Evolutionary conservation across 202 grass and related monocot genomes (phyloP), one percentile per base, ranked within the genome.

Genomic region (Dendrocalamus latiflorus): DNA sequence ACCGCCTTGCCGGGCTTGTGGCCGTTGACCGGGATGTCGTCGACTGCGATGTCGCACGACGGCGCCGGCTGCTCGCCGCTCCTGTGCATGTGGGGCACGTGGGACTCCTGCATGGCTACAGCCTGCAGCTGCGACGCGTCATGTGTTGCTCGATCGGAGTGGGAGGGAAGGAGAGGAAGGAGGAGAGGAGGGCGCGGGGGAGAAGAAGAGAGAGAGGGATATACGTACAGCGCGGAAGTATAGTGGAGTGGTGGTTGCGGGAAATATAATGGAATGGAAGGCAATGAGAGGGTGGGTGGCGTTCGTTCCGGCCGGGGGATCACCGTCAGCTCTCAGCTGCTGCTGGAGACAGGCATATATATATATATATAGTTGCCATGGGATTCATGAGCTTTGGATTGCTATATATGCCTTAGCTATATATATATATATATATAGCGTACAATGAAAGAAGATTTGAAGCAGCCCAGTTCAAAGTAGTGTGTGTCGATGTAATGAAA

Each of bases 1-100:
- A 90, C 83, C n/a, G 81, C 88, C 88, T 80, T 87, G 0, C 82
- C 88, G 0, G 80, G 80, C 42, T 74, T 82, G 67, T 78, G 81
- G 20, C 70, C 69, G 25, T 50, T 75, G 9, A 34, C 54, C 3
- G 80, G 34, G 26, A 73, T 62, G 67, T 85, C 85, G 18, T 84
- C 81, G 20, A 61, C 68, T 44, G 82, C 66, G 49, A 78, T 77
- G 49, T 75, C n/a, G n/a, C n/a, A n/a, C n/a, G n/a, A n/a, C n/a
- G n/a, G n/a, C n/a, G n/a, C n/a, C n/a, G n/a, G n/a, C 41, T 84
- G 70, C 9, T 88, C 77, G 24, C 72, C 77, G 71, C 60, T 55
- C 24, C 74, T 36, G 50, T 78, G 48, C 56, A 70, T 28, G 43
- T 84, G 51, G 22, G 17, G 16, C 75, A 79, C 66, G 65, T 72